Evolutionary conservation across 306 rosid genomes (phyloP).

Genomic region (Trichosanthes cucumerina): DNA sequence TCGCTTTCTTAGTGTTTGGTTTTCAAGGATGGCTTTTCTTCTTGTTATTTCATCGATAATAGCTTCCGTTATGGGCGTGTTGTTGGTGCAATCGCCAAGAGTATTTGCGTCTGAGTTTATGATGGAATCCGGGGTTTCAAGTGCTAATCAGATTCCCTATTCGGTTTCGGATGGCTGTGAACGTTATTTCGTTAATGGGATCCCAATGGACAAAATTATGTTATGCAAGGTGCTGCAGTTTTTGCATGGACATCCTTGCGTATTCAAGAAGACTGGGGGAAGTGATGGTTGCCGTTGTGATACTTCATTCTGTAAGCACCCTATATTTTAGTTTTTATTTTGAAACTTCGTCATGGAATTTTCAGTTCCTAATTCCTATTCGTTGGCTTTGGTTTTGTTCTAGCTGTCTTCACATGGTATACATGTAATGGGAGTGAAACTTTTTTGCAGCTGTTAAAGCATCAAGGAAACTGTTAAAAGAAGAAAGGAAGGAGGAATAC

Average conservation of each 20-base stretch:
- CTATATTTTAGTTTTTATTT: background rate
- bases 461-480: constrained; percentile 55
- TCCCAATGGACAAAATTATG: constrained; percentile 29
- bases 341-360: background rate
- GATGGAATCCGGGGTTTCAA: constrained; percentile 39
- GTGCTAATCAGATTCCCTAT: constrained; percentile 31
- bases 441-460: constrained; percentile 38
- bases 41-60: constrained; percentile 25
- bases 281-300: constrained; percentile 33
- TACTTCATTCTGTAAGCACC: constrained; percentile 39
- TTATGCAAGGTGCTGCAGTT: constrained; percentile 48
- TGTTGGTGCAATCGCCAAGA: constrained; percentile 36
- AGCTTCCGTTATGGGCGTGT: constrained; percentile 28
- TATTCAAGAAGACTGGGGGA: constrained; percentile 29
- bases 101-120: constrained; percentile 35
- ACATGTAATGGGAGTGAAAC: background rate
- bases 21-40: constrained; percentile 14
- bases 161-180: constrained; percentile 38
- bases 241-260: constrained; percentile 50
- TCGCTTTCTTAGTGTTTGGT: constrained; percentile 13
- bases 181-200: constrained; percentile 47
- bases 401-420: background rate
- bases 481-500: constrained; percentile 20
- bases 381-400: background rate
- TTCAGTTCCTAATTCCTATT: background rate